Percentiles rank a stretch among this genome's conserved stretches.
These are phyloP conservation scores for Verticillium nonalfalfae DNA, from an alignment of 2,329 filamentous ascomycete species.

Conservation along the genomic window DNA sequence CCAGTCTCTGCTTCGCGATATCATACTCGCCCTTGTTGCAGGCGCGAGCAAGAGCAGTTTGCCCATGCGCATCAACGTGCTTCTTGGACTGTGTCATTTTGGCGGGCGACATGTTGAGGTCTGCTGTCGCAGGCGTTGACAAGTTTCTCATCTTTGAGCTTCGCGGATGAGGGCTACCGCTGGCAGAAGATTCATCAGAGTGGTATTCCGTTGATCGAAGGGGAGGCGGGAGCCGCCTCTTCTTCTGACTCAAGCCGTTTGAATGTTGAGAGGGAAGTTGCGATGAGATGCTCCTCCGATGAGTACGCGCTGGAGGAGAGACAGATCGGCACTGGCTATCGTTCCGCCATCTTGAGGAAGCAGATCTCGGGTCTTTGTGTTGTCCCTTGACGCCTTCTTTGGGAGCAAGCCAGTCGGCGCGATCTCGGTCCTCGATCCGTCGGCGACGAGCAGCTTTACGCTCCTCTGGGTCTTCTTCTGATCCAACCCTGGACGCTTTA, in stretches of 20 bases:
- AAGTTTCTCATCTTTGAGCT: constrained; percentile 51
- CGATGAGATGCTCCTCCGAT: constrained; percentile 59
- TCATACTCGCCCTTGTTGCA: constrained; percentile 83
- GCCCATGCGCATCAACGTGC: constrained; percentile 85
- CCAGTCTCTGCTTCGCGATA: constrained; percentile 64
- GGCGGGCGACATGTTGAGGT: constrained; percentile 58
- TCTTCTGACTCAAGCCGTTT: constrained; percentile 53
- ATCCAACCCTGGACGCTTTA: constrained; percentile 46
- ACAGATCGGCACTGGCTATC: constrained; percentile 39
- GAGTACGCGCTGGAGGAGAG: constrained; percentile 52
- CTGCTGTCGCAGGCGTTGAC: constrained; percentile 48
- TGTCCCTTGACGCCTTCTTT: constrained; percentile 4
- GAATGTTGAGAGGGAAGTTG: constrained; percentile 50
- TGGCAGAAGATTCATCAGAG: constrained; percentile 60
- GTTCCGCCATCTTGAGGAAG: constrained; percentile 22
- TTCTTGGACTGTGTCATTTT: constrained; percentile 73
- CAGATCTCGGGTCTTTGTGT: constrained; percentile 21
- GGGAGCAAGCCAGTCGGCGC: constrained; percentile 3
- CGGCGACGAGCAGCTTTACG: constrained; percentile 50
- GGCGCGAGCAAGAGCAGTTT: constrained; percentile 83
- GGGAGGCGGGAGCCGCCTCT: constrained; percentile 54
- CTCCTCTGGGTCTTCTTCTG: constrained; percentile 49
- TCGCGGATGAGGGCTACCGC: constrained; percentile 53
- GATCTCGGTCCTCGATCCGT: constrained; percentile 30
- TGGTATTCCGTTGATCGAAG: constrained; percentile 58